phyloP scores from a whole-genome alignment of 306 rosid species.

The Abrus pulchellus region DNA sequence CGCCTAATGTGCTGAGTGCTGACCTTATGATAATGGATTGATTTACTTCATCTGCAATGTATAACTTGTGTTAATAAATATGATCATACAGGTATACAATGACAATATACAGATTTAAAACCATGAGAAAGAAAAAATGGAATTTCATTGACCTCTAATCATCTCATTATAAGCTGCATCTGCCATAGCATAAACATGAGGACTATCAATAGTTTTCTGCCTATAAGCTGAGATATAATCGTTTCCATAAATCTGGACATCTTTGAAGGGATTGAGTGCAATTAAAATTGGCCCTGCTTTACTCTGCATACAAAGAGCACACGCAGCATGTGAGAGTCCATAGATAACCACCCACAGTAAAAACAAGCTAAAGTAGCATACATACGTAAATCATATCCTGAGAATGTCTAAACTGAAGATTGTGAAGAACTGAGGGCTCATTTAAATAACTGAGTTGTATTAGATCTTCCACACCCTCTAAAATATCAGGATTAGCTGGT shows the following conservation, averaged over 20 bases:
- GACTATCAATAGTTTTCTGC: constrained; percentile 64
- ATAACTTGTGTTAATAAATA: constrained; percentile 45
- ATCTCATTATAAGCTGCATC: constrained; percentile 85
- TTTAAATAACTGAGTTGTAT: constrained; percentile 89
- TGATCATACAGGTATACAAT: constrained; percentile 11
- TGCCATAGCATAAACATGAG: constrained; percentile 86
- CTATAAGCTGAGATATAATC: constrained; percentile 69
- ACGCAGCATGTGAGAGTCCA: constrained; percentile 43
- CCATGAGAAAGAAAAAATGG: constrained; percentile 31
- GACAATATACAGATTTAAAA: constrained; percentile 29
- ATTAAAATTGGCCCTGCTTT: constrained; percentile 92
- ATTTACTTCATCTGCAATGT: constrained; percentile 82
- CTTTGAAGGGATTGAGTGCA: constrained; percentile 92
- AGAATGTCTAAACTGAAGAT: constrained; percentile 78
- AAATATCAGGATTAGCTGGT: constrained; percentile 92
- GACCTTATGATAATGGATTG: constrained; percentile 96
- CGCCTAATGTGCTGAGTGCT: constrained; percentile 48
- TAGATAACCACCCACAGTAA: constrained; percentile 35
- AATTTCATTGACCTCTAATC: constrained; percentile 71
- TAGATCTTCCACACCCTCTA: constrained; percentile 95
- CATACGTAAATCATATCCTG: constrained; percentile 87
- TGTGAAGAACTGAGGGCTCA: constrained; percentile 90
- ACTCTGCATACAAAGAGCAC: constrained; percentile 69
- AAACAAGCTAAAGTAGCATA: constrained; percentile 47
- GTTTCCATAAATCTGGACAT: constrained; percentile 70